Conservation (phyloP, 1,139 yeast species). For the Arxiozyma bovina region DNA sequence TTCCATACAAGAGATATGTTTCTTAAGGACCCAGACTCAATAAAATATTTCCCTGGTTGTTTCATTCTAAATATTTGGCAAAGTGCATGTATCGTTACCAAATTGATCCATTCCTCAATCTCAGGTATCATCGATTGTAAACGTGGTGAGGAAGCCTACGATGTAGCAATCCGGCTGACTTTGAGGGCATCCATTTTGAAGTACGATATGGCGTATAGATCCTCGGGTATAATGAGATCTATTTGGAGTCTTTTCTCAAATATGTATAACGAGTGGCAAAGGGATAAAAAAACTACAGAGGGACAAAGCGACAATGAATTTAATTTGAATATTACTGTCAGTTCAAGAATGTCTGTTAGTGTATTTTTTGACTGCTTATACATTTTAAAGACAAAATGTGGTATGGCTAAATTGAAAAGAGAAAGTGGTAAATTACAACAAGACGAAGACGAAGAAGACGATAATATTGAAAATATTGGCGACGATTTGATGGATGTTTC, state of each 20-base stretch:
- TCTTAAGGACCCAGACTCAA: conserved; percentile 49
- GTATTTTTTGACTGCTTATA: conserved; percentile 86
- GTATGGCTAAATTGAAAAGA: conserved; percentile 54
- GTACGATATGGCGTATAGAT: conserved; percentile 87
- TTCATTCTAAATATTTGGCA: conserved; percentile 82
- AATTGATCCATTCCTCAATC: conserved; percentile 66
- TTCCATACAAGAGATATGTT: conserved; percentile 60
- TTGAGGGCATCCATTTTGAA: conserved; percentile 76
- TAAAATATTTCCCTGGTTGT: conserved; percentile 75
- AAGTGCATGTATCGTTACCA: conserved; percentile 75
- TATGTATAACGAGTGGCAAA: conserved; percentile 33
- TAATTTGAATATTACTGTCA: conserved; percentile 46
- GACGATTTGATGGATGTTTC: conserved; percentile 4
- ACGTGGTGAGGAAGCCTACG: conserved; percentile 64
- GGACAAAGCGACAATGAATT: conserved; percentile 14
- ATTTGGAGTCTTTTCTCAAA: conserved; percentile 75
- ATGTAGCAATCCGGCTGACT: conserved; percentile 59
- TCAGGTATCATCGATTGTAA: conserved; percentile 57
- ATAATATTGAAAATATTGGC: not conserved
- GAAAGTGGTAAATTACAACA: conserved; percentile 15
- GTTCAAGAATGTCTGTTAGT: conserved; percentile 84
- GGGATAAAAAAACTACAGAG: conserved; percentile 9
- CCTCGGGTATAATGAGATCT: conserved; percentile 87
- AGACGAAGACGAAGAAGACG: conserved; percentile 16
- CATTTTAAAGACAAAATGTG: conserved; percentile 76